These are phyloP conservation scores for Barnettozyma botsteinii DNA, from an alignment of 805 yeast species.

Conservation along the genomic window DNA sequence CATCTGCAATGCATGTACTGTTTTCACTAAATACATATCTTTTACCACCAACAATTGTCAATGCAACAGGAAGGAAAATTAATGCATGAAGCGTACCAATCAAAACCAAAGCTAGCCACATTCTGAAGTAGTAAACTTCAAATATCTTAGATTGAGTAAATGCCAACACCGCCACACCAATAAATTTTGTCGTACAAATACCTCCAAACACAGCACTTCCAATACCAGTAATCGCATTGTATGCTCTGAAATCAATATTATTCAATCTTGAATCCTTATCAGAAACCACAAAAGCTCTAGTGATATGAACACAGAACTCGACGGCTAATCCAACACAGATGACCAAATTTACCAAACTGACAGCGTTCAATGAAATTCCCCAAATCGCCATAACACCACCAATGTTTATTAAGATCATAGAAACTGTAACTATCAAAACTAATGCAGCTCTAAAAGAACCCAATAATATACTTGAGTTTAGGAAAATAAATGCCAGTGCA, in stretches of 20 bases:
- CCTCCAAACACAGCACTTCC: constrained; percentile 92
- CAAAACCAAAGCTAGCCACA: constrained; percentile 82
- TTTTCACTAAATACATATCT: constrained; percentile 39
- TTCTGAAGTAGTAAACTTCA: constrained; percentile 85
- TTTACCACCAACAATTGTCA: constrained; percentile 59
- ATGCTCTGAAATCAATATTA: constrained; percentile 30
- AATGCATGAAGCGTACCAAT: constrained; percentile 77
- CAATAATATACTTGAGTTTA: constrained; percentile 48
- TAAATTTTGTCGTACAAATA: constrained; percentile 79
- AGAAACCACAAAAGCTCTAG: constrained; percentile 56
- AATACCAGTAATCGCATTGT: constrained; percentile 63
- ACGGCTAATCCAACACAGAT: constrained; percentile 94
- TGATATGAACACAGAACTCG: constrained; percentile 87
- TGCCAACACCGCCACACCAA: constrained; percentile 83
- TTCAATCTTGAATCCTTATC: constrained; percentile 31
- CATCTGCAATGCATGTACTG: constrained; percentile 29
- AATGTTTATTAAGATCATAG: constrained; percentile 61
- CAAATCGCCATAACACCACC: constrained; percentile 77
- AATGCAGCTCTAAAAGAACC: constrained; percentile 63
- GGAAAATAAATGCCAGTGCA: constrained; percentile 49
- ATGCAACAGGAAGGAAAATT: constrained; percentile 68
- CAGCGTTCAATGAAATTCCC: constrained; percentile 79
- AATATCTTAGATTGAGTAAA: constrained; percentile 85
- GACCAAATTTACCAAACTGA: constrained; percentile 79
- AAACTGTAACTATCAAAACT: constrained; percentile 51